A percentile compares a stretch with the other conserved stretches of the same genome.
phyloP scores from a whole-genome alignment of 805 yeast genomes.

The Metschnikowia henanensis region DNA sequence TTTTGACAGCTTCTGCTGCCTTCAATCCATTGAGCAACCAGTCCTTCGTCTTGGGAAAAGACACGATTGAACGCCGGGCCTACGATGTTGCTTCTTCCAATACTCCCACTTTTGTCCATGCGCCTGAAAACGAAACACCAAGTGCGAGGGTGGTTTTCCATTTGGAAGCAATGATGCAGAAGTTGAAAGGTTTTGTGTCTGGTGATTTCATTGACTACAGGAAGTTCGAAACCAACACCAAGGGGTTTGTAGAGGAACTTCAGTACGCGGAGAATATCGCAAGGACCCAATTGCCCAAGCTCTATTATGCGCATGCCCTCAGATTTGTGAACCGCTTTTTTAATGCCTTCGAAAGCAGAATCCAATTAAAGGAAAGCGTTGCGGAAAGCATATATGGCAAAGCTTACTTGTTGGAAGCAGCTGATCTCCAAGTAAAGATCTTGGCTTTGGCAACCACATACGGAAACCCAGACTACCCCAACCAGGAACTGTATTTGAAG shows the following conservation, averaged over 20 bases:
- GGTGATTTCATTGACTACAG: background rate
- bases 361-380: background rate
- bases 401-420: background rate
- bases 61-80: background rate
- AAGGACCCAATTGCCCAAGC: background rate
- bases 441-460: background rate
- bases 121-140: background rate
- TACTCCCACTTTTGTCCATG: background rate
- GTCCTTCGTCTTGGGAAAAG: background rate
- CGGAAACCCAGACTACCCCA: background rate
- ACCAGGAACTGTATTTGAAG: background rate
- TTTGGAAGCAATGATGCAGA: background rate
- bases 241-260: background rate
- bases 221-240: background rate
- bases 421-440: background rate
- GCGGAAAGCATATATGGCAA: background rate
- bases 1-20: background rate
- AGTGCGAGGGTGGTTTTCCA: background rate
- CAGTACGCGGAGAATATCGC: background rate
- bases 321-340: background rate
- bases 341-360: background rate
- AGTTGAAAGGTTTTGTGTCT: background rate
- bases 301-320: background rate
- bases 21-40: background rate
- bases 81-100: background rate